Evolutionary conservation across 352 stramenopile genomes (phyloP).

Genomic region (Globisporangium alternatum): DNA sequence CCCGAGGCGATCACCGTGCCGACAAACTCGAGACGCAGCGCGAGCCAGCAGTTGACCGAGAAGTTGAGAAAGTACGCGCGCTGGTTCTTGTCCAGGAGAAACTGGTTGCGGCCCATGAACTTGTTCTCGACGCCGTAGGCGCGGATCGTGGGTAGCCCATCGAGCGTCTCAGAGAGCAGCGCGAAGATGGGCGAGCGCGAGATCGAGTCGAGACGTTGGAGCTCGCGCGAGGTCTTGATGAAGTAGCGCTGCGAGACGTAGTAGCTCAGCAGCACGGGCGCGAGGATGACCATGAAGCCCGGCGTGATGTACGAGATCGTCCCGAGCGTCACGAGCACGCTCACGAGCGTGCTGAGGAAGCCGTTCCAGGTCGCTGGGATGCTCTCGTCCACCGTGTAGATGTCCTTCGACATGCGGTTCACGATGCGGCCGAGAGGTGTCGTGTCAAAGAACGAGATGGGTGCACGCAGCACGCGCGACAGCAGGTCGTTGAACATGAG

Average conservation of each 20-base stretch:
- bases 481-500: slow-evolving; percentile 69
- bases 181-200: slow-evolving; percentile 93
- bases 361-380: slow-evolving; percentile 62
- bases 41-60: slow-evolving; percentile 71
- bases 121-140: slow-evolving; percentile 56
- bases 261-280: slow-evolving; percentile 62
- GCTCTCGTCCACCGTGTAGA: slow-evolving; percentile 72
- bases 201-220: slow-evolving; percentile 95
- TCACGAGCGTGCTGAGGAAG: slow-evolving; percentile 63
- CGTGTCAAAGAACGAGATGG: slow-evolving; percentile 79
- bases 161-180: slow-evolving; percentile 92
- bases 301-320: slow-evolving; percentile 70
- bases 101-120: slow-evolving; percentile 49
- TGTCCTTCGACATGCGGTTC: slow-evolving; percentile 71
- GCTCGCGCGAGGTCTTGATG: slow-evolving; percentile 84
- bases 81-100: slow-evolving; percentile 62
- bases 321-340: slow-evolving; percentile 51
- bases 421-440: slow-evolving; percentile 72
- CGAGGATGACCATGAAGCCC: slow-evolving; percentile 60
- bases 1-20: slow-evolving; percentile 57
- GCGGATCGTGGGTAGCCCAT: slow-evolving; percentile 93
- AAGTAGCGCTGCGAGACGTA: slow-evolving; percentile 90
- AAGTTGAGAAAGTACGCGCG: slow-evolving; percentile 71
- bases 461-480: slow-evolving; percentile 54
- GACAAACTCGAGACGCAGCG: slow-evolving; percentile 66